Conservation (phyloP, 208 protist genomes). For the Tritrichomonas foetus region DNA sequence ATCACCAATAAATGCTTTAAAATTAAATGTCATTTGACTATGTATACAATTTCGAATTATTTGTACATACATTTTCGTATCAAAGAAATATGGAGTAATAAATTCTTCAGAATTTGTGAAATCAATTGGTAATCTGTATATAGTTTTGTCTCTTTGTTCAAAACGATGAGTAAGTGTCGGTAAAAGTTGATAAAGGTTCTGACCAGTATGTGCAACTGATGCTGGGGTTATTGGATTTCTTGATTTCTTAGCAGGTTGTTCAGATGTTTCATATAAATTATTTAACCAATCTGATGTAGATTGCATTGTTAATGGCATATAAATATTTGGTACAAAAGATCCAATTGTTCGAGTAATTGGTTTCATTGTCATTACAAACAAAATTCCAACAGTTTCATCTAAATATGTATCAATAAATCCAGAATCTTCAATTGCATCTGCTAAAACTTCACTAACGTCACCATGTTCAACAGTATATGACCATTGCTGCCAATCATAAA, state of each 20-base stretch:
- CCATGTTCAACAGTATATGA: background rate
- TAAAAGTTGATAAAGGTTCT: background rate
- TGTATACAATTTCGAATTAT: background rate
- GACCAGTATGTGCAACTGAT: background rate
- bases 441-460: background rate
- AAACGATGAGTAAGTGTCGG: background rate
- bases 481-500: slow-evolving; percentile 23
- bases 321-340: background rate
- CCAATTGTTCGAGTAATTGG: background rate
- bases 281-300: background rate
- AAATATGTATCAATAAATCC: background rate
- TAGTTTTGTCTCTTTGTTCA: background rate
- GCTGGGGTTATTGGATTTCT: background rate
- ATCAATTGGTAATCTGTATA: background rate
- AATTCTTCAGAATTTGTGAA: background rate
- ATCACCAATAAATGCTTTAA: background rate
- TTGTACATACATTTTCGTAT: background rate
- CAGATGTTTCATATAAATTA: too few relatives aligned
- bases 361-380: background rate
- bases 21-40: background rate
- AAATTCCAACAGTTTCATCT: background rate
- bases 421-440: background rate
- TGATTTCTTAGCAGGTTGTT: background rate
- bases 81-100: background rate
- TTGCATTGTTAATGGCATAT: background rate